A percentile compares a stretch with the other conserved stretches of the same genome.
These are phyloP conservation scores for Globisporangium lucens DNA, from an alignment of 352 stramenopile species.

Conservation along the genomic window DNA sequence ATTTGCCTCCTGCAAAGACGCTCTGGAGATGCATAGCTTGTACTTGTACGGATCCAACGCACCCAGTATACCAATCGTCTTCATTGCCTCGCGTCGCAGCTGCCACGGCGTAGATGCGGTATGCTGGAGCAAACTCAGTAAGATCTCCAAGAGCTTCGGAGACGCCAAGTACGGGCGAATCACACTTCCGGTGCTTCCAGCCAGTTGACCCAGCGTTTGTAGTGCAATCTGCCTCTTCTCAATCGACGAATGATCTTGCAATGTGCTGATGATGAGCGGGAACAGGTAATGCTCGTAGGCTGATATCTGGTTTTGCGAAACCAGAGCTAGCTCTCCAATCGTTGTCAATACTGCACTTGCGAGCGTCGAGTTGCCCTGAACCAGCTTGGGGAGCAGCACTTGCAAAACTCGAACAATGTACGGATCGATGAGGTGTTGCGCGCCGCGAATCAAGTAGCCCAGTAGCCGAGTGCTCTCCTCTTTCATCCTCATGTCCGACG, in stretches of 20 bases:
- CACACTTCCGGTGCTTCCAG: conserved; percentile 91
- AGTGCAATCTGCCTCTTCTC: conserved; percentile 96
- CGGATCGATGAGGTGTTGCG: conserved; percentile 86
- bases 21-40: conserved; percentile 73
- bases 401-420: conserved; percentile 77
- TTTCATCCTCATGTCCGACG: conserved; percentile 77
- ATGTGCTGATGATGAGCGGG: conserved; percentile 94
- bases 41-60: conserved; percentile 97
- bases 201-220: conserved; percentile 94
- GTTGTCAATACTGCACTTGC: conserved; percentile 73
- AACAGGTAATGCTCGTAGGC: conserved; percentile 95
- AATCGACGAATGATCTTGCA: conserved; percentile 95
- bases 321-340: conserved; percentile 90
- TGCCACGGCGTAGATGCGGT: conserved; percentile 88
- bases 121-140: conserved; percentile 93
- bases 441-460: conserved; percentile 71
- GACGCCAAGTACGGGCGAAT: conserved; percentile 95
- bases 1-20: conserved; percentile 66
- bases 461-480: conserved; percentile 90
- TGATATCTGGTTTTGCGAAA: conserved; percentile 88
- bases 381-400: conserved; percentile 85
- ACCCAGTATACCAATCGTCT: conserved; percentile 94
- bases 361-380: conserved; percentile 77
- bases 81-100: conserved; percentile 94
- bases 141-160: conserved; percentile 92